Evolutionary conservation across 1,284 basidiomycete species (phyloP).

Genomic region (Anthracocystis walkeri): DNA sequence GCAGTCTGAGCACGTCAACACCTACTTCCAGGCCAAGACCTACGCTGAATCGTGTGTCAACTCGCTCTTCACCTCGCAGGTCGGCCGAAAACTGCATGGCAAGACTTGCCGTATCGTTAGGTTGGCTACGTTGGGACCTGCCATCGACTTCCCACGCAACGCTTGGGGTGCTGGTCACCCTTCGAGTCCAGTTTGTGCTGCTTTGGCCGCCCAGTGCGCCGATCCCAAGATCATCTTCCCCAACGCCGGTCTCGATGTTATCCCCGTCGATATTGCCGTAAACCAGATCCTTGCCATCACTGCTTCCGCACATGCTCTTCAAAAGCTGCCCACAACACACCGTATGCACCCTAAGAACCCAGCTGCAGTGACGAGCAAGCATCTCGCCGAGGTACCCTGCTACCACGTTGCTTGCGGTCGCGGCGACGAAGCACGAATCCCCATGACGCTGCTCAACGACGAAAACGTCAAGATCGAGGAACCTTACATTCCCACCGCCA

Average conservation of each 20-base stretch:
- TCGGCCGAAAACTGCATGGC: slow-evolving; percentile 44
- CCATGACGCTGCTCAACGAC: slow-evolving; percentile 44
- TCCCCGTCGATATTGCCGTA: slow-evolving; percentile 48
- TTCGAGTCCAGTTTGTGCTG: slow-evolving; percentile 50
- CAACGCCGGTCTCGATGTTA: slow-evolving; percentile 46
- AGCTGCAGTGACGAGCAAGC: slow-evolving; percentile 28
- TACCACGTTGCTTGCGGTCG: slow-evolving; percentile 52
- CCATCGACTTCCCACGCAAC: slow-evolving; percentile 43
- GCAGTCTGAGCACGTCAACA: slow-evolving; percentile 48
- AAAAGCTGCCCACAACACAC: slow-evolving; percentile 42
- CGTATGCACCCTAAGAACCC: slow-evolving; percentile 49
- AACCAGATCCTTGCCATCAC: slow-evolving; percentile 53
- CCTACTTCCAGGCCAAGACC: slow-evolving; percentile 55
- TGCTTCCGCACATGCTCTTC: slow-evolving; percentile 41
- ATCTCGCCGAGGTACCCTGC: slow-evolving; percentile 45
- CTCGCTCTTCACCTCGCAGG: slow-evolving; percentile 48
- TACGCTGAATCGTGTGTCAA: slow-evolving; percentile 50
- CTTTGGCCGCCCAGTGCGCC: slow-evolving; percentile 28
- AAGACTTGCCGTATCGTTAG: slow-evolving; percentile 50
- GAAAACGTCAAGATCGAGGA: slow-evolving; percentile 31
- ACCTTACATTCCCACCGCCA: slow-evolving; percentile 42
- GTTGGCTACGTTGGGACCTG: slow-evolving; percentile 46
- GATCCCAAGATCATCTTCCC: slow-evolving; percentile 37
- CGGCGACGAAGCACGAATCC: slow-evolving; percentile 30
- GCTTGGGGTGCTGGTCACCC: slow-evolving; percentile 53